Percentiles rank a stretch among this genome's conserved stretches.
Conservation (phyloP, 805 yeast genomes). For the Hanseniaspora opuntiae region DNA sequence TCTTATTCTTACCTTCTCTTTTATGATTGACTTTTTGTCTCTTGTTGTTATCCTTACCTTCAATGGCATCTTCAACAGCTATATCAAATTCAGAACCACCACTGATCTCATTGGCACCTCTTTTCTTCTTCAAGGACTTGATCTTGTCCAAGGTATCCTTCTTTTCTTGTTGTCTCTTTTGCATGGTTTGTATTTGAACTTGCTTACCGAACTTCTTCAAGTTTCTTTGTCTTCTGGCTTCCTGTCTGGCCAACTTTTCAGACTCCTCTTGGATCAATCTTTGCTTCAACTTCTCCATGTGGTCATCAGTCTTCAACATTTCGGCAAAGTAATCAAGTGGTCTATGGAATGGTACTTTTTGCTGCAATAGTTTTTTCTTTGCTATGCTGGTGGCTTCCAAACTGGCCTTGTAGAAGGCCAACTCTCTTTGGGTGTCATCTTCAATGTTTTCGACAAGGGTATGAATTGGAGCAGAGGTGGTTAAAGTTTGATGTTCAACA, state of each 20-base stretch:
- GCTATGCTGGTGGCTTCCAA: constrained; percentile 68
- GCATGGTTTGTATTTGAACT: constrained; percentile 85
- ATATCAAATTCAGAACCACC: constrained; percentile 65
- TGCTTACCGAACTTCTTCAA: constrained; percentile 95
- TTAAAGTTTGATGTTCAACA: constrained; percentile 68
- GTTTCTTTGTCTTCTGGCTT: constrained; percentile 85
- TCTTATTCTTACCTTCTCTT: constrained; percentile 56
- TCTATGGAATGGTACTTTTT: constrained; percentile 77
- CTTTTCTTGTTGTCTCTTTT: constrained; percentile 87
- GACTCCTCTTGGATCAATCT: constrained; percentile 68
- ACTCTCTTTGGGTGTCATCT: constrained; percentile 90
- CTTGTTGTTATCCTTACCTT: constrained; percentile 33
- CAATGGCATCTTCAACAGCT: constrained; percentile 74
- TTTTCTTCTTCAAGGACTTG: constrained; percentile 79
- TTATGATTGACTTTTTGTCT: constrained; percentile 42
- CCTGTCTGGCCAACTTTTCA: constrained; percentile 80
- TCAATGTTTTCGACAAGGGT: constrained; percentile 68
- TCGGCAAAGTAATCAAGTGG: constrained; percentile 96
- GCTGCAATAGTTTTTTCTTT: constrained; percentile 47
- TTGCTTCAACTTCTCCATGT: constrained; percentile 83
- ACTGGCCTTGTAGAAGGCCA: constrained; percentile 90
- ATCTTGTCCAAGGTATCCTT: constrained; percentile 78
- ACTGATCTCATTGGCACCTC: constrained; percentile 57
- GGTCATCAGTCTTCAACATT: constrained; percentile 95
- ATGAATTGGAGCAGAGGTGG: constrained; percentile 48